Conservation (phyloP, 2,329 filamentous ascomycete genomes). For the Claviceps digitariae region DNA sequence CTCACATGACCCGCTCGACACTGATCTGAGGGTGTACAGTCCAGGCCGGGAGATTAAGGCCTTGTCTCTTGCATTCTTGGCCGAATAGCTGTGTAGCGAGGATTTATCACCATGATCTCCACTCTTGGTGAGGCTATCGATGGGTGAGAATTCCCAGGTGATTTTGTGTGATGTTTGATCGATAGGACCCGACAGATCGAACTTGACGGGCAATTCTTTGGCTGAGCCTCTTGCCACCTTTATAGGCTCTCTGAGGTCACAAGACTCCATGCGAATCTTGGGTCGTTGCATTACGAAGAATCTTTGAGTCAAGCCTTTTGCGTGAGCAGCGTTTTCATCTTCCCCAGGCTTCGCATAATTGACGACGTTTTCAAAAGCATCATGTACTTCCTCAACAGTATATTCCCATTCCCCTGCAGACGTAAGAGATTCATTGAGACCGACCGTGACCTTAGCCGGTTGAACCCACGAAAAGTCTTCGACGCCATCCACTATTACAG, state of each 20-base stretch:
- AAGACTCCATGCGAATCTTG: conserved; percentile 54
- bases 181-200: conserved; percentile 44
- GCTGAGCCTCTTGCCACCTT: conserved; percentile 66
- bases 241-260: conserved; percentile 66
- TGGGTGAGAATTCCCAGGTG: conserved; percentile 69
- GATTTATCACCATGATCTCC: conserved; percentile 54
- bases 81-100: conserved; percentile 41
- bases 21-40: conserved; percentile 70
- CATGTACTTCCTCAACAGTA: conserved; percentile 79
- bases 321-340: conserved; percentile 52
- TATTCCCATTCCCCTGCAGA: conserved; percentile 76
- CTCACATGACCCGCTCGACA: conserved; percentile 67
- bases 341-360: conserved; percentile 56
- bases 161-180: conserved; percentile 57
- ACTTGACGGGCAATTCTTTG: conserved; percentile 56
- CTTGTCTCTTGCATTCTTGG: conserved; percentile 48
- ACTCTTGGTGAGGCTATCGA: conserved; percentile 52
- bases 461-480: conserved; percentile 72
- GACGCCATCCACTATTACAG: conserved; percentile 45
- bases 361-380: conserved; percentile 77
- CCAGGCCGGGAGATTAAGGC: conserved; percentile 64
- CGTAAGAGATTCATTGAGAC: conserved; percentile 80
- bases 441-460: conserved; percentile 60
- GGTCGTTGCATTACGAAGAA: conserved; percentile 84
- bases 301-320: conserved; percentile 54